A percentile compares a stretch with the other conserved stretches of the same genome.
Conservation (phyloP, 2,329 filamentous ascomycete species). For the Xylaria sp. region DNA sequence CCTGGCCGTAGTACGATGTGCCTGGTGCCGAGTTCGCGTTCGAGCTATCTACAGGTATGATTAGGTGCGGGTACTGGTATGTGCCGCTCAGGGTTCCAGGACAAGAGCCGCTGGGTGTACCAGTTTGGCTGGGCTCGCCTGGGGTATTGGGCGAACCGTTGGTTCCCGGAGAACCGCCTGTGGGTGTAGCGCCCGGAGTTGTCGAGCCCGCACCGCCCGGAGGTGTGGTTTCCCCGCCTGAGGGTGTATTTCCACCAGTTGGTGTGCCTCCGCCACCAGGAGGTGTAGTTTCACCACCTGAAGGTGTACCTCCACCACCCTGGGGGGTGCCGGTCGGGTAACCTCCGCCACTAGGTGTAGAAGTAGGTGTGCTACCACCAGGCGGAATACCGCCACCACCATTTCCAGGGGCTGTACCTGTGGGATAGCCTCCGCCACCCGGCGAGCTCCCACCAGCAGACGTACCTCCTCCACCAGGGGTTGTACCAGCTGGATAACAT, state of each 20-base stretch:
- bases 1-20: slow-evolving; percentile 65
- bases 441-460: too few species aligned
- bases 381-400: too few species aligned
- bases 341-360: too few species aligned
- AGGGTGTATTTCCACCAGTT: too few species aligned
- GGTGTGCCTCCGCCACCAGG: background rate
- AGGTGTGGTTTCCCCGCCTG: background rate
- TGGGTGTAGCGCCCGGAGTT: background rate
- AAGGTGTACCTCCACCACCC: too few species aligned
- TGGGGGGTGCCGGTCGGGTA: too few species aligned
- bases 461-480: too few species aligned
- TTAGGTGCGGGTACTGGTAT: slow-evolving; percentile 70
- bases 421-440: too few species aligned
- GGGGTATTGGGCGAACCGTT: background rate
- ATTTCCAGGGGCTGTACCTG: too few species aligned
- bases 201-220: background rate
- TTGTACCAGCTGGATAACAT: too few species aligned
- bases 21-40: slow-evolving; percentile 62
- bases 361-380: too few species aligned
- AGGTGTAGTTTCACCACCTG: too few species aligned
- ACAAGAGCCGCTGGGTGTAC: slow-evolving; percentile 49
- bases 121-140: background rate
- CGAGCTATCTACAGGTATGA: slow-evolving; percentile 67
- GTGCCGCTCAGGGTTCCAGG: slow-evolving; percentile 57
- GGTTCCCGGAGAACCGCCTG: background rate